Base-by-base conservation (phyloP, 805 yeast species). In the Yarrowia deformans region DNA sequence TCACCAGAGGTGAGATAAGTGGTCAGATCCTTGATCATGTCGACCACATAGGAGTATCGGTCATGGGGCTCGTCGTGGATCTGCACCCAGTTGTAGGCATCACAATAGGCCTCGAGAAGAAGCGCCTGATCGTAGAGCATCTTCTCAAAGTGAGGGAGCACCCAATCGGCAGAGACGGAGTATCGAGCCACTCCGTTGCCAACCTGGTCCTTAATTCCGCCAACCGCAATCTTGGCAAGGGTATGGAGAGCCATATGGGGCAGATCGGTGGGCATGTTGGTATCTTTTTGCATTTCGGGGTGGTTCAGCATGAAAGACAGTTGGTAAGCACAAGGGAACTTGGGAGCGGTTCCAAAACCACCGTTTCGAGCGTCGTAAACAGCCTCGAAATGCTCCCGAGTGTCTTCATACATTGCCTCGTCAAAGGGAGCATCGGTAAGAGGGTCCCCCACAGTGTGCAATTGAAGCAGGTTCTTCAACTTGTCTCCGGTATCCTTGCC, bases 91-190 rank as follows among this genome's bases (percentile, higher is more conserved):
- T 72, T 54, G 66, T 70, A 73, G 14, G 75, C 77, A 52, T 75
- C 77, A 3, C 74, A 70, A 55, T 74, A 77, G 1, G 80, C 81
- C 50, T 72, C 63, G 43, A 80, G 73, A 40, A 80, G 70, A 40
- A 75, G 71, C 0, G 80, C 79, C 70, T 80, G 82, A 52, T 79
- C 82, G 58, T 74, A 75, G 32, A 80, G 75, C 77, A 78, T 77
- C 70, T 80, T 80, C 58, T 79, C 81, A 71, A 80, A 79, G 54
- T 78, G 80, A 2, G 83, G 83, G 45, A 80, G 71, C 43, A 74
- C 75, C 82, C 82, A 80, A 68, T 80, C 82, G 3, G 74, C 75
- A 12, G 81, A 76, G 18, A 78, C 78, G 0, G 81, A 78, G 71
- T 79, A 79, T 35, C 80, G 64, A 29, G 78, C 72, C 64, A 79